These are phyloP conservation scores for Cytospora schulzeri DNA, from an alignment of 2,329 filamentous ascomycete species.

Conservation along the genomic window DNA sequence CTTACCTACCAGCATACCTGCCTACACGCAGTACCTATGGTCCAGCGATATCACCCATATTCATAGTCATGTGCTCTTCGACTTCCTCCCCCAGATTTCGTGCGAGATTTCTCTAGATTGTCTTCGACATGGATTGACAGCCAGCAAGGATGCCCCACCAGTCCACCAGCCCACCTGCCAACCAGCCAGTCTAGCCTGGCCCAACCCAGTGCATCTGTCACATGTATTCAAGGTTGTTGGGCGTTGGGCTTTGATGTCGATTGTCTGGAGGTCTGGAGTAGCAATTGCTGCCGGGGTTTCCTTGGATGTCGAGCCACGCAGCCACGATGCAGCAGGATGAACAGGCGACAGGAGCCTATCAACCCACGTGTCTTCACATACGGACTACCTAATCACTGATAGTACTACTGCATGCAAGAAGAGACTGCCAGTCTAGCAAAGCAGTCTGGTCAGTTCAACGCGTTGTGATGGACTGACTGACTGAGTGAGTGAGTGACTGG, in stretches of 20 bases:
- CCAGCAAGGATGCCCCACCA: neutral
- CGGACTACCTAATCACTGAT: neutral
- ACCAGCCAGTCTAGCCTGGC: neutral
- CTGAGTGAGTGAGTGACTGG: neutral
- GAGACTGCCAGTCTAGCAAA: neutral
- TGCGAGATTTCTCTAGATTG: neutral
- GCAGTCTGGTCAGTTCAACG: neutral
- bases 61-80: neutral
- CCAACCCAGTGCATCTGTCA: neutral
- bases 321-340: neutral
- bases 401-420: neutral
- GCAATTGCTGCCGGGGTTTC: slow-evolving; percentile 10
- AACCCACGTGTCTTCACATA: slow-evolving; percentile 10
- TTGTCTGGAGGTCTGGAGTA: slow-evolving; percentile 10
- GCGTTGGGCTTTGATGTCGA: neutral
- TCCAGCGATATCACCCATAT: neutral
- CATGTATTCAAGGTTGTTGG: neutral
- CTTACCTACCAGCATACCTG: neutral
- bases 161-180: neutral
- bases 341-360: slow-evolving; percentile 11
- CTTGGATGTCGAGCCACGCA: slow-evolving; percentile 10
- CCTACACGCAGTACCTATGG: neutral
- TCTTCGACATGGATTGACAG: neutral
- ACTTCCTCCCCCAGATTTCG: neutral
- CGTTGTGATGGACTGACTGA: neutral